These are phyloP conservation scores for Pseudogymnoascus sp. DNA, from an alignment of 2,329 filamentous ascomycete species.

Conservation along the genomic window DNA sequence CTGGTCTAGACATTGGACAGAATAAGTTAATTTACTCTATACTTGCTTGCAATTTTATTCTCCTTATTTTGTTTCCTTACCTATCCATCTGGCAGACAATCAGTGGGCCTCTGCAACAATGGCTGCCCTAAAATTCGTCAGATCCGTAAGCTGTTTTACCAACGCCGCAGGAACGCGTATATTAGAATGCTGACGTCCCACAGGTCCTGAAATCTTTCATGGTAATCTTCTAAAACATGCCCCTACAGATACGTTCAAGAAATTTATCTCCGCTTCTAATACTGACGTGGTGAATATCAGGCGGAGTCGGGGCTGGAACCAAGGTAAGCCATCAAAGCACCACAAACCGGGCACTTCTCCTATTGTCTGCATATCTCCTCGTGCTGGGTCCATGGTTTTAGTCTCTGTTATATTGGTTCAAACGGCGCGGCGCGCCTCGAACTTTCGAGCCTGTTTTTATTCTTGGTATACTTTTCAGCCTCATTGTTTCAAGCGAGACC, in stretches of 20 bases:
- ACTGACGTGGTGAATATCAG: constrained; percentile 15
- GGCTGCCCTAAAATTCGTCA: constrained; percentile 56
- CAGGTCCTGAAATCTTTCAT: constrained; percentile 84
- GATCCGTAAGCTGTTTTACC: constrained; percentile 45
- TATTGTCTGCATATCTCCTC: background rate
- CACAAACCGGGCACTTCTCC: constrained; percentile 4
- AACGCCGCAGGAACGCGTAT: constrained; percentile 7
- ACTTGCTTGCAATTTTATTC: background rate
- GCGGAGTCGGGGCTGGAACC: constrained; percentile 78
- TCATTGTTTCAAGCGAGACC: constrained; percentile 6
- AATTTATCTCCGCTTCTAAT: background rate
- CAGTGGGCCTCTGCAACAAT: constrained; percentile 28
- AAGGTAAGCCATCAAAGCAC: constrained; percentile 48
- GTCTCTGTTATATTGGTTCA: background rate
- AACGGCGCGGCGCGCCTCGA: background rate
- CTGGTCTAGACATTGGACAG: background rate
- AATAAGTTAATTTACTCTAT: constrained; percentile 3
- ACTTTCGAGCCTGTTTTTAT: background rate
- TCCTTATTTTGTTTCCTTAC: background rate
- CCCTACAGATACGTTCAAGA: background rate
- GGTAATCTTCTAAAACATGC: constrained; percentile 31
- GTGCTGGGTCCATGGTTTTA: background rate
- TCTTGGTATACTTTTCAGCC: constrained; percentile 5
- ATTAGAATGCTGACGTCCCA: constrained; percentile 11
- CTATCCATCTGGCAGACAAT: background rate